Evolutionary conservation across 192 early-diverging fungal genomes (phyloP), one percentile per base, ranked within the genome.

Genomic region (Funneliformis geosporum): DNA sequence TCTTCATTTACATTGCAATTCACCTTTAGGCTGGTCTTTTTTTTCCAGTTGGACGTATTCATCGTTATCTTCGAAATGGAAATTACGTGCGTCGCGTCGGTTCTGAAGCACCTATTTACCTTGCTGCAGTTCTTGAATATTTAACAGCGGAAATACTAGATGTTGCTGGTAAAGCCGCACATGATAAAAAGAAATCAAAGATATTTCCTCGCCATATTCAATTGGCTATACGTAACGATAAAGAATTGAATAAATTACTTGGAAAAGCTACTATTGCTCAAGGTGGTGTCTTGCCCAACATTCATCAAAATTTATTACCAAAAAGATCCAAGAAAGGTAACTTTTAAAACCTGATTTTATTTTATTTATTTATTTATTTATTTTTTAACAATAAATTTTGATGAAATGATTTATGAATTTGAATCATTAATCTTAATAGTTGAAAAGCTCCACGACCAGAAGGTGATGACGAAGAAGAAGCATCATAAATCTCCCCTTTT

Each of bases 11-110:
- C n/a, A n/a, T n/a, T n/a, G n/a, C n/a, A n/a, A n/a, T n/a, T n/a
- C n/a, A n/a, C n/a, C n/a, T n/a, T n/a, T n/a, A 93, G 85, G 96
- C 95, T 81, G 96, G 95, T 87, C 93, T 96, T 83, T 94, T 95
- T 86, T 97, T 97, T 94, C 96, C 95, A 80, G 95, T 96, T 82
- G 95, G 95, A 83, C 95, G 96, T 94, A 93, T 97, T 85, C 95
- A 97, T 89, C 94, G 95, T 91, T 91, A 95, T 75, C 90, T 97
- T 73, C 90, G 95, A 84, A 94, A 93, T 85, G 96, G 96, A 71
- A 96, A 96, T 91, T 97, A 96, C 86, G 94, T 95, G 81, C 91
- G 92, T 84, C 91, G 96, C 87, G 91, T 96, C 73, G 95, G 94
- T 85, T 94, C 94, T 80, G 94, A 93, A 84, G 94, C 95, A 55